Base-by-base conservation (phyloP, 73 alveolate species). In the Paramecium sexaurelia region DNA sequence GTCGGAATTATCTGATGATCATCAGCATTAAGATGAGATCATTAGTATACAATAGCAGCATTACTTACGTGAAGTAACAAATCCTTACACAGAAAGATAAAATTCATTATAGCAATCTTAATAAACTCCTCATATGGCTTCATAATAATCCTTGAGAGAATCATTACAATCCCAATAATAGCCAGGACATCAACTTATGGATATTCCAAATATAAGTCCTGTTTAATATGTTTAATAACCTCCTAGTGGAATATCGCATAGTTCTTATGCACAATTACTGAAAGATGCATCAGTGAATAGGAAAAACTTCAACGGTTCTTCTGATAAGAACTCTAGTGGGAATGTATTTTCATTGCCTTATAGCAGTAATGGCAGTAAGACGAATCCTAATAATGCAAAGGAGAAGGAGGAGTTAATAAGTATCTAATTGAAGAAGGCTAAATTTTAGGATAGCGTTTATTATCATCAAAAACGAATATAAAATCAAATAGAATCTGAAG, bases 201-300 rank as follows among this genome's bases (percentile, higher is more conserved):
- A 78, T 37, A 36, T 73, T 32, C 90, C 71, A 40, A 78, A 78
- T 22, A 78, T 78, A 19, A 78, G 90, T 78, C 90, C 90, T 7
- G 90, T 78, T 3, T 7, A 32, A 41, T 78, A 43, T 78, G 26
- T 41, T 19, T 15, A 78, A 24, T 24, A 78, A 43, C 90, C 90
- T 19, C 73, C 68, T 3, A 78, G 90, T 78, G 90, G 55, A 41
- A 29, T 78, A 6, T 78, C 90, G 3, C 90, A 78, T 43, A 39
- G 75, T 24, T 41, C 75, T 1, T 78, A 78, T 78, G 90, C 73
- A 3, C 17, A 29, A 29, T 78, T 78, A 17, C 13, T 78, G 1
- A 78, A 78, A 11, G 90, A 78, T 7, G 73, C 45, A 36, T 78
- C 90, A 6, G 71, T 78, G 6, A 78, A 78, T 43, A 5, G 71